A percentile compares a stretch with the other conserved stretches of the same genome.
These are phyloP conservation scores for Podospora anserina DNA, from an alignment of 495 filamentous ascomycete species.

Conservation along the genomic window DNA sequence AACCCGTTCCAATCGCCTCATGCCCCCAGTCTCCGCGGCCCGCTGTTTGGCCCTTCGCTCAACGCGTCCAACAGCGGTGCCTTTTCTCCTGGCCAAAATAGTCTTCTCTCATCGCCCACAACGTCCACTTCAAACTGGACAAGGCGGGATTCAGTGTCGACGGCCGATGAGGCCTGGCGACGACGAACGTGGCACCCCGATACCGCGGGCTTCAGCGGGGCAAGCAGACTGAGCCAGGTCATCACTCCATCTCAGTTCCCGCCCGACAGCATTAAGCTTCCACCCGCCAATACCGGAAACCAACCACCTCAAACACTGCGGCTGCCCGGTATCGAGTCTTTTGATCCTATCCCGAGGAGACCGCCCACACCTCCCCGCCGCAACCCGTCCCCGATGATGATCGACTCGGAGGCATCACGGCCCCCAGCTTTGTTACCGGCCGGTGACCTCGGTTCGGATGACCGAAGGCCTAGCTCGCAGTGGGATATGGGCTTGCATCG, in stretches of 20 bases:
- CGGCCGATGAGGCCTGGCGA: slow-evolving; percentile 71
- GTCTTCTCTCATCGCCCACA: slow-evolving; percentile 67
- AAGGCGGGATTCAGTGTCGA: slow-evolving; percentile 57
- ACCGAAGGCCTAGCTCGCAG: slow-evolving; percentile 57
- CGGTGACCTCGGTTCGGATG: slow-evolving; percentile 52
- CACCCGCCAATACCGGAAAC: slow-evolving; percentile 44
- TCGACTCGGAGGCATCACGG: slow-evolving; percentile 50
- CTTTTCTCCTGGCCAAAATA: slow-evolving; percentile 52
- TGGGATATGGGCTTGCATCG: slow-evolving; percentile 78
- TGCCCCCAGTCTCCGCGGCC: slow-evolving; percentile 52
- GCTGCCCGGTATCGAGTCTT: slow-evolving; percentile 86
- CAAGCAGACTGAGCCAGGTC: slow-evolving; percentile 49
- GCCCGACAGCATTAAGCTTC: slow-evolving; percentile 49
- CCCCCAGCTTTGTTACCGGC: slow-evolving; percentile 41
- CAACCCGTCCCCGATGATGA: slow-evolving; percentile 64
- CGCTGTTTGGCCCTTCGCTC: slow-evolving; percentile 54
- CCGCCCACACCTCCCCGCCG: slow-evolving; percentile 62
- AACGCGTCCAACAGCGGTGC: slow-evolving; percentile 51
- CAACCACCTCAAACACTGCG: slow-evolving; percentile 47
- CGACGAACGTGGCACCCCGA: slow-evolving; percentile 89
- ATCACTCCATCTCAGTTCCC: slow-evolving; percentile 61
- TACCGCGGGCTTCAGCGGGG: slow-evolving; percentile 51
- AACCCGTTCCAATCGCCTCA: slow-evolving; percentile 73
- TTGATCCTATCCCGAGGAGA: slow-evolving; percentile 66
- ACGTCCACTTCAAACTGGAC: slow-evolving; percentile 61